Evolutionary conservation across 352 stramenopile species (phyloP), one percentile per base, ranked within the genome.

Genomic region (Phytophthora hibernalis): DNA sequence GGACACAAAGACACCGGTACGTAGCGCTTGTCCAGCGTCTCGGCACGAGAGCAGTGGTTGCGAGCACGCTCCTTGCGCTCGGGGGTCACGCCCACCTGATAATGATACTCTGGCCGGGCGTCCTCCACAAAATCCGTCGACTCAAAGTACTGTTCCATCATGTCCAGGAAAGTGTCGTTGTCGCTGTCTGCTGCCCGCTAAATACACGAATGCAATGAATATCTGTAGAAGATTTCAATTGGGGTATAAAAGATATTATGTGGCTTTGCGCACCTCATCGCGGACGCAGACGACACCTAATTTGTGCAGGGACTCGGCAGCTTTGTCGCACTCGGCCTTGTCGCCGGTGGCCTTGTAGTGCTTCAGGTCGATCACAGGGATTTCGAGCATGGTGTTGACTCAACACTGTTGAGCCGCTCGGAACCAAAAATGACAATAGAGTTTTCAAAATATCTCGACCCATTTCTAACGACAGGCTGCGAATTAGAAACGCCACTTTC

Each of bases 111-210:
- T 18, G 91, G 90, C 5, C 92, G 89, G 20, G 92, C 91, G 72
- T 98, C 93, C 54, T 90, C 61, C 9, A 85, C 65, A 40, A 96
- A 97, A 70, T 98, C 92, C 44, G 89, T 92, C 21, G 82, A 56
- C 65, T 87, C 88, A 61, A 97, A 98, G 78, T 98, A 98, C 3
- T 73, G 80, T 75, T 98, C 93, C 89, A 98, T 97, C 84, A 97
- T 95, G 76, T 97, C 80, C 12, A 98, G 78, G 71, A 98, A 98
- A 52, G 59, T 82, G 37, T 87, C 77, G 51, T 94, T 94, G 72
- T 95, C 82, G n/a, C 49, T 66, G 62, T 93, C 82, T 40, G 69
- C 79, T 13, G 83, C 85, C 54, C 87, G 87, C 80, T 89, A 38
- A 21, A 15, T 42, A 10, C 11, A 63, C 6, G 21, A 57, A 58